Base-by-base conservation (phyloP, 805 yeast species). In the Barnettozyma botsteinii region DNA sequence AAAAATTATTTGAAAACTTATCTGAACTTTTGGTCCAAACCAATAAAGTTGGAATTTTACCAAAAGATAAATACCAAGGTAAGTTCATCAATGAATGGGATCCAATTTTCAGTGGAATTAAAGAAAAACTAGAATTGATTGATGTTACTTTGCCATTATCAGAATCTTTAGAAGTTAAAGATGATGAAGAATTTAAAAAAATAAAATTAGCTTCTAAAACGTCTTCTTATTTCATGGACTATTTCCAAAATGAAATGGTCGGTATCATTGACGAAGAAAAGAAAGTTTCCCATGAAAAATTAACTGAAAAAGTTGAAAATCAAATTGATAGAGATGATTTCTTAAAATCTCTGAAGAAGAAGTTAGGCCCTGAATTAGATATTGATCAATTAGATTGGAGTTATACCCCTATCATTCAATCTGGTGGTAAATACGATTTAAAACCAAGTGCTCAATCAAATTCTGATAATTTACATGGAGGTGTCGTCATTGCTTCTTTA, bases 341-440 rank as follows among this genome's bases (percentile, higher is more conserved):
- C 66, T 75, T 81, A 59, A 71, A 71, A 41, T 60, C 62, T 30
- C 57, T 76, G 53, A 76, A 79, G 53, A 73, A 74, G 48, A 69
- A 71, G 42, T 49, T 74, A 17, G 81, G 83, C 33, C 66, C 73
- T 25, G 91, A 83, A 40, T 82, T 88, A 46, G 95, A 87, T 53
- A 67, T 81, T 5, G 78, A 76, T 46, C 75, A 78, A 47, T 65
- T 91, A 17, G 98, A 91, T 59, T 91, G 97, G 96, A 85, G 95
- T 49, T 87, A 85, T 61, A 78, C 88, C 40, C 97, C 98, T 22
- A 85, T 88, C 38, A 73, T 88, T 38, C 95, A 87, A 65, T 82
- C 94, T 51, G 95, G 95, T 40, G 87, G 86, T 26, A 77, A 79
- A 40, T 89, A 79, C 56, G 95, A 88, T 60, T 68, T 89, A 55